A percentile compares a stretch with the other conserved stretches of the same genome.
Evolutionary conservation across 768 basidiomycete genomes (phyloP).

Genomic region (Collybia sp.): DNA sequence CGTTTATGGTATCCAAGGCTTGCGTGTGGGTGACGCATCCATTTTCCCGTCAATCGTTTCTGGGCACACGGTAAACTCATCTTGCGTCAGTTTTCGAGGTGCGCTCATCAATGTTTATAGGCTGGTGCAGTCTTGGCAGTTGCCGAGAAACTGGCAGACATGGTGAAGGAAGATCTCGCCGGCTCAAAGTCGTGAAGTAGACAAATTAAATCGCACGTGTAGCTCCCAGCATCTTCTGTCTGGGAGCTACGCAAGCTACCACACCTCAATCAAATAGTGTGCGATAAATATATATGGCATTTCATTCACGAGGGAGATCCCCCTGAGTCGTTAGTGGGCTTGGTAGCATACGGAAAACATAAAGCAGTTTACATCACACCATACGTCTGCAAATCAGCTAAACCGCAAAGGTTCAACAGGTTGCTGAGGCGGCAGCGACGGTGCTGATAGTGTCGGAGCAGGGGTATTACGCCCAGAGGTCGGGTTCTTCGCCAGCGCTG

Average conservation of each 20-base stretch:
- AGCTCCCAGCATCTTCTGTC: too few species aligned
- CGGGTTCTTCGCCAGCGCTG: slow-evolving; percentile 45
- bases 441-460: slow-evolving; percentile 11
- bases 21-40: slow-evolving; percentile 39
- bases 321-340: too few species aligned
- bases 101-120: slow-evolving; percentile 5
- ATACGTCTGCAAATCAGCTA: too few species aligned
- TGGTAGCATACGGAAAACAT: too few species aligned
- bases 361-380: too few species aligned
- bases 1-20: slow-evolving; percentile 37
- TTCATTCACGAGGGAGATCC: too few species aligned
- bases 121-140: slow-evolving; percentile 25
- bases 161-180: slow-evolving; percentile 15
- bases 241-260: too few species aligned
- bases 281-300: too few species aligned
- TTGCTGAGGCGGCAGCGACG: slow-evolving; percentile 36
- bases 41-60: slow-evolving; percentile 35
- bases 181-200: too few species aligned
- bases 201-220: too few species aligned
- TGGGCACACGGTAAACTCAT: slow-evolving; percentile 29
- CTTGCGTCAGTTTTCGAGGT: not conserved
- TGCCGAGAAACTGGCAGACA: slow-evolving; percentile 26
- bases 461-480: slow-evolving; percentile 22
- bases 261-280: too few species aligned
- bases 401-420: slow-evolving; percentile 9